phyloP scores from a whole-genome alignment of 140 eudicot genomes.

The Senecio squalidus region DNA sequence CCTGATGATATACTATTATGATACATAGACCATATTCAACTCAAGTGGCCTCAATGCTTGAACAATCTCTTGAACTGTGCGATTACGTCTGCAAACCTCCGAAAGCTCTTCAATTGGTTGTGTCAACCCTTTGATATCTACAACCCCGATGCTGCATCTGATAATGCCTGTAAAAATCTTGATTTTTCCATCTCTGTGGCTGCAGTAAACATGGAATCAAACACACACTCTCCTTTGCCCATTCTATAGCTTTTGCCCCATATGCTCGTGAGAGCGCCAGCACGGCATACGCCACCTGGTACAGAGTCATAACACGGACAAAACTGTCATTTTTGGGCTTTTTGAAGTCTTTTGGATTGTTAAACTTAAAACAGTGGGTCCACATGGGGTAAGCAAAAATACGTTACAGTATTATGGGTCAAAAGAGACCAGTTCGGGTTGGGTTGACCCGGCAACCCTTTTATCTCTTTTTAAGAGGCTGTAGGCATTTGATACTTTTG shows the following conservation, averaged over 20 bases:
- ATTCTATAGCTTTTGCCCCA: conserved; percentile 59
- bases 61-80: conserved; percentile 96
- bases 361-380: no score
- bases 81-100: conserved; percentile 94
- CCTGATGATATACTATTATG: conserved; percentile 29
- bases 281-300: conserved; percentile 80
- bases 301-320: no score
- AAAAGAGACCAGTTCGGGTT: no score
- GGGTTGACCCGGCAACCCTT: no score
- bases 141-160: conserved; percentile 85
- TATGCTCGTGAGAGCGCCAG: conserved; percentile 75
- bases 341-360: no score
- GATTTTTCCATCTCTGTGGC: conserved; percentile 77
- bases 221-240: conserved; percentile 82
- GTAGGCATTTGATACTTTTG: no score
- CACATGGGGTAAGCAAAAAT: no score
- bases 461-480: no score
- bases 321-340: no score
- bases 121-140: conserved; percentile 48
- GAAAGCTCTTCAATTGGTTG: conserved; percentile 89
- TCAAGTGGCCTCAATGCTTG: conserved; percentile 94
- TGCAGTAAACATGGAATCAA: conserved; percentile 76
- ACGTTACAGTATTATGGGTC: no score
- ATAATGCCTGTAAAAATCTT: conserved; percentile 71
- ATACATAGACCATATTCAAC: conserved; percentile 49